These are phyloP conservation scores for Stromatinia cepivora DNA, from an alignment of 2,329 filamentous ascomycete genomes.

Conservation along the genomic window DNA sequence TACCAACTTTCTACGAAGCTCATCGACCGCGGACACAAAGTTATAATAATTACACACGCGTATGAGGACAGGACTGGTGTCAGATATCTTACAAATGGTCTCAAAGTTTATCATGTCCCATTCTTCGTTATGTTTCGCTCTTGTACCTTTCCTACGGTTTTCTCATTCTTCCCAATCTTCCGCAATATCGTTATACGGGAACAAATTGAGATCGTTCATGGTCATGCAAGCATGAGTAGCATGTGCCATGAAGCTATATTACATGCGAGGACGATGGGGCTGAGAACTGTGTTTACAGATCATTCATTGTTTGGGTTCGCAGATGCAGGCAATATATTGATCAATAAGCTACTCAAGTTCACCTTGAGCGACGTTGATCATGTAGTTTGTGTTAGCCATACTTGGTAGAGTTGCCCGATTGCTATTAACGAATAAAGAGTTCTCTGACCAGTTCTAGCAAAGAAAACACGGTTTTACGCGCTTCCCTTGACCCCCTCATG, in stretches of 20 bases:
- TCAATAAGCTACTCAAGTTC: constrained; percentile 97
- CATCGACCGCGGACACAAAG: constrained; percentile 95
- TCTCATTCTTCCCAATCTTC: constrained; percentile 98
- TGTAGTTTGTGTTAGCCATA: constrained; percentile 97
- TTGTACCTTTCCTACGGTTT: constrained; percentile 92
- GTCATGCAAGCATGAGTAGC: constrained; percentile 91
- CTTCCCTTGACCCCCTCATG: constrained; percentile 92
- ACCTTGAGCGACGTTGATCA: constrained; percentile 95
- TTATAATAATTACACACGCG: constrained; percentile 95
- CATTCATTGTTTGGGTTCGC: constrained; percentile 97
- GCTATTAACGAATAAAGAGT: neutral
- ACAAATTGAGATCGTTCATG: constrained; percentile 94
- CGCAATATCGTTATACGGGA: constrained; percentile 94
- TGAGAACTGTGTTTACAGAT: constrained; percentile 95
- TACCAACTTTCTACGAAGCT: constrained; percentile 97
- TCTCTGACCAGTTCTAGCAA: constrained; percentile 60
- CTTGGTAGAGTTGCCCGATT: constrained; percentile 64
- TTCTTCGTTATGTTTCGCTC: constrained; percentile 95
- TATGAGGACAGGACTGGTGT: constrained; percentile 89
- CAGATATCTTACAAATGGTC: constrained; percentile 92
- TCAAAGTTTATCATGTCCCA: constrained; percentile 97
- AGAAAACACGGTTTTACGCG: constrained; percentile 93
- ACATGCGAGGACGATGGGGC: constrained; percentile 92
- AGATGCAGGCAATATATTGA: constrained; percentile 91
- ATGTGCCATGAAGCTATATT: constrained; percentile 93